A percentile compares a stretch with the other conserved stretches of the same genome.
Conservation (phyloP, 306 rosid genomes). For the Prunus armeniaca region DNA sequence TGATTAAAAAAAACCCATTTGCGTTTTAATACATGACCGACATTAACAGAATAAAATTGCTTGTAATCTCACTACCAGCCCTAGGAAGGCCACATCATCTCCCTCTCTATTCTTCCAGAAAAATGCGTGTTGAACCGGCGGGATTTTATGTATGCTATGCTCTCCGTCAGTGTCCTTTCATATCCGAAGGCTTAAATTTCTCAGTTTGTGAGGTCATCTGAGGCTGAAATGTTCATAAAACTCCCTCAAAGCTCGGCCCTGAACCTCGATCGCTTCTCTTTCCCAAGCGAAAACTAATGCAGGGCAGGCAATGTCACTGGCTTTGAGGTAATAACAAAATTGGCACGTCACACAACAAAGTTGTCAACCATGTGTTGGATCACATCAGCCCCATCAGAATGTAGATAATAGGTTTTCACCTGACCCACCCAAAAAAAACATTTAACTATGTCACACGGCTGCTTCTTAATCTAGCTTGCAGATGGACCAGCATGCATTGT, state of each 20-base stretch:
- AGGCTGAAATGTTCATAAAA: not conserved
- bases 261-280: not conserved
- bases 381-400: constrained; percentile 78
- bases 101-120: not conserved
- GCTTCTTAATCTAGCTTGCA: not conserved
- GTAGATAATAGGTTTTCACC: constrained; percentile 49
- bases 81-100: not conserved
- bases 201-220: not conserved
- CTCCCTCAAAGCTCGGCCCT: not conserved
- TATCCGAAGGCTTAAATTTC: not conserved
- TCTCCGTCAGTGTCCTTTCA: not conserved
- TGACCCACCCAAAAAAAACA: constrained; percentile 29
- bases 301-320: constrained; percentile 5
- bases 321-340: not conserved
- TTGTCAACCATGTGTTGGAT: constrained; percentile 78
- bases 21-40: not conserved
- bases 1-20: no score
- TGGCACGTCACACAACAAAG: constrained; percentile 41
- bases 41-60: not conserved
- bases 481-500: not conserved
- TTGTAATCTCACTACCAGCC: not conserved
- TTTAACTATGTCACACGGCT: not conserved
- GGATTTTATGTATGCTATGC: not conserved
- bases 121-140: not conserved
- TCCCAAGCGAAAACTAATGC: not conserved